Conservation (phyloP, 2,329 filamentous ascomycete genomes). For the Aspergillus pseudoviridinutans region DNA sequence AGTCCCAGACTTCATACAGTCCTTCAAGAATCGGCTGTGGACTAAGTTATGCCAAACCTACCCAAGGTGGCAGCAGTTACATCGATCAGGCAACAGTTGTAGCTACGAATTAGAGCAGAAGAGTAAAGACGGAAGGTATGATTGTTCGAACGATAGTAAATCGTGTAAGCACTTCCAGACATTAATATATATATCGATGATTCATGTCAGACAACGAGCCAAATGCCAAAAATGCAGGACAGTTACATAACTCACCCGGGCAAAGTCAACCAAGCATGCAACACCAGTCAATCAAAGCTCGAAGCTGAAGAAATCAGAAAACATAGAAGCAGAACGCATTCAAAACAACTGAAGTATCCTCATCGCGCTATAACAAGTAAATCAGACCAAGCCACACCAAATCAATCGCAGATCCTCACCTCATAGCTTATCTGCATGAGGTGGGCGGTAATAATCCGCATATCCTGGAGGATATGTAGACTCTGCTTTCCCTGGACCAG, state of each 20-base stretch:
- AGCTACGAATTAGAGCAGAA: background rate
- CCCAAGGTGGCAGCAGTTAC: too few relatives aligned
- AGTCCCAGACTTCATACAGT: too few relatives aligned
- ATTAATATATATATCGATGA: background rate
- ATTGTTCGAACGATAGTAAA: background rate
- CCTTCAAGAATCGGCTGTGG: too few relatives aligned
- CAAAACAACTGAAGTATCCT: rapidly evolving
- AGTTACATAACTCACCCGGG: too few relatives aligned
- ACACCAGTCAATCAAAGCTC: background rate
- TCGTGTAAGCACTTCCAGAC: too few relatives aligned
- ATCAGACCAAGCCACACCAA: background rate
- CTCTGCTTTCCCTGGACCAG: background rate
- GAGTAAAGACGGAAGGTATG: background rate
- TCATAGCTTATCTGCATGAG: background rate
- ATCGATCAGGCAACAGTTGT: background rate
- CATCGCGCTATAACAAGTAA: background rate
- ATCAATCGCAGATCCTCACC: background rate
- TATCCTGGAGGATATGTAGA: background rate
- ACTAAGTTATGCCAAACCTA: too few relatives aligned
- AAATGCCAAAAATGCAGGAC: too few relatives aligned
- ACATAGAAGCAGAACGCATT: background rate
- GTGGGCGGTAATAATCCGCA: background rate
- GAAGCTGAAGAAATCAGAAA: too few relatives aligned
- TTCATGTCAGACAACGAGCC: background rate
- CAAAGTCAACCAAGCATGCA: background rate